Evolutionary conservation across 208 protist species (phyloP), one percentile per base, ranked within the genome.

Genomic region (Crithidia mellificae): DNA sequence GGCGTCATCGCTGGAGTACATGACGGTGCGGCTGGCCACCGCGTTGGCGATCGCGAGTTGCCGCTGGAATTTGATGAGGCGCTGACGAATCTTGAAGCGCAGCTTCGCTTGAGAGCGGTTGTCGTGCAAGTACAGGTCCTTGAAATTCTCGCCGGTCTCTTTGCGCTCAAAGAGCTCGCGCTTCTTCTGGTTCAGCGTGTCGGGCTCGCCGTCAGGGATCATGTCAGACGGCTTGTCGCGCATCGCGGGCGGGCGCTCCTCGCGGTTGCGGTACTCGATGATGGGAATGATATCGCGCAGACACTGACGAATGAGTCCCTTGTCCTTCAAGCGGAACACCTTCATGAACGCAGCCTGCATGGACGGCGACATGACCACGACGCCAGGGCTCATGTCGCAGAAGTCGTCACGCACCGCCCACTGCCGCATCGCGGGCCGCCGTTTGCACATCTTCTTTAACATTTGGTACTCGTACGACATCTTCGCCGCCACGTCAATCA

Each of bases 401-500:
- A 88, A 90, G 59, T 95, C 90, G 70, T 95, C 87, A 20, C 90
- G 85, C 59, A 95, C 81, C 6, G 78, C 74, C 84, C 87, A 95
- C 78, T 95, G 90, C 54, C 90, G 87, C 83, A 95, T 90, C n/a
- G 84, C 72, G 7, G 90, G 90, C 15, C 90, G 87, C 14, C 81
- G 77, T 58, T 84, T 80, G 59, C 88, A 96, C 85, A 92, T 91
- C 67, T 90, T 93, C 71, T 93, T 91, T 12, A 96, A 66, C 68
- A 87, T 82, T 74, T 97, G 89, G 63, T 97, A 96, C 70, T 97
- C 93, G 78, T 97, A 98, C 32, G 87, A 88, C 76, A 98, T 93
- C 68, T 94, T 92, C 8, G 93, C 77, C 12, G 91, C 93, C 11
- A 95, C 74, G 53, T 96, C 93, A 68, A 97, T 95, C 2, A 89